Percentiles rank a stretch among this genome's conserved stretches.
Evolutionary conservation across 306 rosid genomes (phyloP).

Genomic region (Dryas octopetala): DNA sequence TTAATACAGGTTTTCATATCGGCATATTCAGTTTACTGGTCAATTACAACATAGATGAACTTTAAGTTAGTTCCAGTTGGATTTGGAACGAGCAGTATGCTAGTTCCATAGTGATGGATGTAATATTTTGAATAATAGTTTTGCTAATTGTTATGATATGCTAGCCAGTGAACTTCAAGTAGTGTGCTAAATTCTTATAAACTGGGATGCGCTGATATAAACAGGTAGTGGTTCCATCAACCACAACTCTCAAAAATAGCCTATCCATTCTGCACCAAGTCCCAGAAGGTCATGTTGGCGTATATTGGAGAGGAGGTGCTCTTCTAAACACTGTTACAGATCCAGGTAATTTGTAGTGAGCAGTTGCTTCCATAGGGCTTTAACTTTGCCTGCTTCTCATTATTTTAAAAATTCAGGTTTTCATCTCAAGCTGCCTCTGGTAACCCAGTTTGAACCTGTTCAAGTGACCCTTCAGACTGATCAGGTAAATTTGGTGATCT

Average conservation of each 20-base stretch:
- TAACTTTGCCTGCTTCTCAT: conserved; percentile 6
- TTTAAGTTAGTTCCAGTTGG: background rate
- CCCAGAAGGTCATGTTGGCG: conserved; percentile 97
- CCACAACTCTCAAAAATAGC: conserved; percentile 37
- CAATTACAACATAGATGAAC: background rate
- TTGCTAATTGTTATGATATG: background rate
- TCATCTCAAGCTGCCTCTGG: conserved; percentile 77
- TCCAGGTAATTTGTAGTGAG: conserved; percentile 53
- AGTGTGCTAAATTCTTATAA: background rate
- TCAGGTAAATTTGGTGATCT: conserved; percentile 46
- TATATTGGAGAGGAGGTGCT: conserved; percentile 97
- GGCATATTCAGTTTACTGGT: background rate
- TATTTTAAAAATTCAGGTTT: conserved; percentile 54
- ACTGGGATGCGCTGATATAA: conserved; percentile 14
- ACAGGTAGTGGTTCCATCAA: conserved; percentile 58
- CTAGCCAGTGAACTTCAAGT: background rate
- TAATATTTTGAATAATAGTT: background rate
- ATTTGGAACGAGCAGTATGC: background rate
- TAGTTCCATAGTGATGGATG: background rate
- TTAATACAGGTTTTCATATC: background rate
- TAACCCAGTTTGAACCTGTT: conserved; percentile 82
- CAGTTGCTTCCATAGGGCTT: conserved; percentile 5
- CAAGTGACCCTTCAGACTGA: conserved; percentile 94
- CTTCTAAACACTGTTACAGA: conserved; percentile 71
- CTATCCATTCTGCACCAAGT: conserved; percentile 85